These are phyloP conservation scores for Cutaneotrichosporon sp. DNA, from an alignment of 1,284 basidiomycete genomes.

Conservation along the genomic window DNA sequence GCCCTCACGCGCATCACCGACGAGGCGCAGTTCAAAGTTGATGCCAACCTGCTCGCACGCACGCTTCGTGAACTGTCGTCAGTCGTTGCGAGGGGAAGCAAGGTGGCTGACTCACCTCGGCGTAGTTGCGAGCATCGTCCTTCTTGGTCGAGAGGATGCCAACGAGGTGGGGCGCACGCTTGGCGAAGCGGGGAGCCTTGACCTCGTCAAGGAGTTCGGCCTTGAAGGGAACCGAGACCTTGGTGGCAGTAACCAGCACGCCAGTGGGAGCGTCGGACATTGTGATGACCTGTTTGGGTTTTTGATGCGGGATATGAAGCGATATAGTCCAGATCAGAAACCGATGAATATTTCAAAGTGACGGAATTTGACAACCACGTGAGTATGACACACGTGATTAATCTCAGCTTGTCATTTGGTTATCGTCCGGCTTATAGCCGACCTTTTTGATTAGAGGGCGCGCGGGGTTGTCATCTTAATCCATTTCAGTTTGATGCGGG, in stretches of 20 bases:
- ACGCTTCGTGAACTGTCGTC: constrained; percentile 70
- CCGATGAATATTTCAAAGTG: background rate
- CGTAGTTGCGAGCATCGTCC: constrained; percentile 84
- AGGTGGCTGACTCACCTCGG: constrained; percentile 58
- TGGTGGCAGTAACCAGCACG: constrained; percentile 51
- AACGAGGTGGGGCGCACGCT: constrained; percentile 68
- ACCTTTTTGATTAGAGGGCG: background rate
- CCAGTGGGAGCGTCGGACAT: constrained; percentile 33
- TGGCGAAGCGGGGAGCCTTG: constrained; percentile 35
- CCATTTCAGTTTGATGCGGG: background rate
- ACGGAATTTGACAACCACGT: constrained; percentile 2
- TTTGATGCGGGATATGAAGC: background rate
- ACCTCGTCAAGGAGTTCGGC: constrained; percentile 47
- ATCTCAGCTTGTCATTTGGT: background rate
- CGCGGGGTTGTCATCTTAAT: background rate
- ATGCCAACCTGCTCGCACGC: constrained; percentile 88
- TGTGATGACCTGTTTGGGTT: constrained; percentile 3
- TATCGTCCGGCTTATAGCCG: background rate
- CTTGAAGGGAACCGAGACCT: constrained; percentile 53
- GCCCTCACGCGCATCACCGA: constrained; percentile 59
- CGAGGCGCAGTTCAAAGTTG: constrained; percentile 73
- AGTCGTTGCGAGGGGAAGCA: background rate
- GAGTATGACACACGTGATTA: background rate
- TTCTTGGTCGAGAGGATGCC: constrained; percentile 88
- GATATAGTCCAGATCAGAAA: background rate